phyloP scores from a whole-genome alignment of 2,329 filamentous ascomycete species.

The Lojkania enalia region DNA sequence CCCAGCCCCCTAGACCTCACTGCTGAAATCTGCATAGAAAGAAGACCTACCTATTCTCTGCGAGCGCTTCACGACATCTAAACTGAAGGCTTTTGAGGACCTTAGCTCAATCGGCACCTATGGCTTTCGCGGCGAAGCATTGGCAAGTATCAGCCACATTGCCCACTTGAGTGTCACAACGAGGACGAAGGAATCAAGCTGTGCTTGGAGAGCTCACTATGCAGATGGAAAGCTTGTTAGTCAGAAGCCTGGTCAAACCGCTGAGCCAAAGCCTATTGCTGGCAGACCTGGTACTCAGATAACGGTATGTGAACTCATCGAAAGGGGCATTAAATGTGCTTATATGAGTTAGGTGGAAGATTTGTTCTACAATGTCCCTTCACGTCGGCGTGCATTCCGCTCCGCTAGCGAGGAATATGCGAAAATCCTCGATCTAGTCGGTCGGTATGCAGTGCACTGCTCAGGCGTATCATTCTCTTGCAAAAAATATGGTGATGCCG shows the following conservation, averaged over 20 bases:
- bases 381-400: slow-evolving; percentile 82
- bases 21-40: slow-evolving; percentile 59
- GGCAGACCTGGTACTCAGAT: slow-evolving; percentile 92
- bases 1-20: neutral
- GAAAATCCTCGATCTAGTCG: slow-evolving; percentile 94
- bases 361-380: slow-evolving; percentile 94
- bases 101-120: slow-evolving; percentile 88
- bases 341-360: slow-evolving; percentile 70
- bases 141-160: slow-evolving; percentile 98
- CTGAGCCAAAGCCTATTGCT: slow-evolving; percentile 84
- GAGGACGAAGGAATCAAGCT: slow-evolving; percentile 82
- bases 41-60: slow-evolving; percentile 91
- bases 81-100: slow-evolving; percentile 91
- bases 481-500: slow-evolving; percentile 89
- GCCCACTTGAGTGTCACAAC: slow-evolving; percentile 95
- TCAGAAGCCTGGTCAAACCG: slow-evolving; percentile 81
- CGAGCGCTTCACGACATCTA: slow-evolving; percentile 95
- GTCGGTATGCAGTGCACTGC: slow-evolving; percentile 91
- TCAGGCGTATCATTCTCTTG: slow-evolving; percentile 90
- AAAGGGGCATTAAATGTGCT: slow-evolving; percentile 9
- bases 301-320: slow-evolving; percentile 57
- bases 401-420: slow-evolving; percentile 94
- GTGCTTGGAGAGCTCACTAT: slow-evolving; percentile 90
- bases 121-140: slow-evolving; percentile 93
- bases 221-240: slow-evolving; percentile 79